phyloP scores from a whole-genome alignment of 345 rosid genomes.

The Dimocarpus longan region DNA sequence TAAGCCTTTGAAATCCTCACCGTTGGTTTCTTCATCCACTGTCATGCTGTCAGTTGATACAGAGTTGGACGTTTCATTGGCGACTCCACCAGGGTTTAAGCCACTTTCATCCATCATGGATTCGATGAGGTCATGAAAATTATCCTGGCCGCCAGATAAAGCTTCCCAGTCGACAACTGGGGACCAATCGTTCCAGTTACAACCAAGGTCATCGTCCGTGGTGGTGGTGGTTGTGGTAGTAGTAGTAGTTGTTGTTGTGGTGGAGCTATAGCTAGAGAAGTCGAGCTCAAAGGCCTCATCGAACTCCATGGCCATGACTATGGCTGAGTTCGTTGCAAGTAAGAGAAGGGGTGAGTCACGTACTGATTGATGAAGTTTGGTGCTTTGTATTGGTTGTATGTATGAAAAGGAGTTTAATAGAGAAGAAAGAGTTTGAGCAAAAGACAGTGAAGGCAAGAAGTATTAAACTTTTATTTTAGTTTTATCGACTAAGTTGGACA shows the following conservation, averaged over 20 bases:
- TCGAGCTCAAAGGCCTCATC: slow-evolving; percentile 43
- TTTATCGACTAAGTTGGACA: slow-evolving; percentile 19
- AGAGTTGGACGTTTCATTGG: slow-evolving; percentile 39
- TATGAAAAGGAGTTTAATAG: neutral
- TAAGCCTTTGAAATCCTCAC: slow-evolving; percentile 72
- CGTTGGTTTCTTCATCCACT: slow-evolving; percentile 38
- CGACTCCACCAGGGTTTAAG: slow-evolving; percentile 15
- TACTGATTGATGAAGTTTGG: neutral
- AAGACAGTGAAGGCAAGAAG: slow-evolving; percentile 34
- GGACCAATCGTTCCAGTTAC: slow-evolving; percentile 66
- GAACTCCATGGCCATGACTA: slow-evolving; percentile 58
- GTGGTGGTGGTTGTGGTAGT: too few relatives aligned
- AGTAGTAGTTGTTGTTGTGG: slow-evolving; percentile 30
- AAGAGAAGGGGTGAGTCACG: neutral
- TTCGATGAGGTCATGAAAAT: slow-evolving; percentile 69
- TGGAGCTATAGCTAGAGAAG: slow-evolving; percentile 44
- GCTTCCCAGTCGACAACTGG: slow-evolving; percentile 80
- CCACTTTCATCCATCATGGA: slow-evolving; percentile 57
- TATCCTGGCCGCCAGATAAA: slow-evolving; percentile 44
- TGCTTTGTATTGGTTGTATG: neutral
- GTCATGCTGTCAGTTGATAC: slow-evolving; percentile 32
- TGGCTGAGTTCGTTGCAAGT: neutral
- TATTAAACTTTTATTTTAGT: slow-evolving; percentile 11
- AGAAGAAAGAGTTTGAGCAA: slow-evolving; percentile 28
- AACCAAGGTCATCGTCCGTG: slow-evolving; percentile 35